A percentile compares a stretch with the other conserved stretches of the same genome.
Evolutionary conservation across 306 rosid genomes (phyloP).

Genomic region (Cyamopsis tetragonoloba): DNA sequence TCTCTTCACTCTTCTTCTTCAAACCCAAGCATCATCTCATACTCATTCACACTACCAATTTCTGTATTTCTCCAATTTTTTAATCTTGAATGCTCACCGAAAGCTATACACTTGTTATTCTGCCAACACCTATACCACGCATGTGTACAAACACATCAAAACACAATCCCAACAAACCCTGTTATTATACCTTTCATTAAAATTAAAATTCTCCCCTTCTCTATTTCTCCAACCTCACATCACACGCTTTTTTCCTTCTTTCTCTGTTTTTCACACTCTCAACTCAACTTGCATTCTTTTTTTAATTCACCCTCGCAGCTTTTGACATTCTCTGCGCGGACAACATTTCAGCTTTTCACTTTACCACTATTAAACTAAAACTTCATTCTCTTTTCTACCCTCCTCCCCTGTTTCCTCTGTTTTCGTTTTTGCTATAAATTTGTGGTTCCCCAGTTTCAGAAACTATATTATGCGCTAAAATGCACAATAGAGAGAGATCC

Average conservation of each 20-base stretch:
- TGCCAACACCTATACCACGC: constrained; percentile 32
- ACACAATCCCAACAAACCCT: constrained; percentile 20
- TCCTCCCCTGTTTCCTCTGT: background rate
- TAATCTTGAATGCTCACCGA: constrained; percentile 15
- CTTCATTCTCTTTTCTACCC: background rate
- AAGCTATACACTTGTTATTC: constrained; percentile 27
- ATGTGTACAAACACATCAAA: background rate
- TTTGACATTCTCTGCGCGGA: constrained; percentile 44
- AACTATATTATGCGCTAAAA: constrained; percentile 17
- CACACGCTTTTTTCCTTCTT: constrained; percentile 18
- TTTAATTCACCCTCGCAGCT: constrained; percentile 34
- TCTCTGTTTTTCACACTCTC: constrained; percentile 28
- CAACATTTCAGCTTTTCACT: constrained; percentile 31
- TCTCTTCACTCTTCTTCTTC: background rate
- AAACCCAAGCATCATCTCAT: background rate
- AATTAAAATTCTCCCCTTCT: constrained; percentile 5
- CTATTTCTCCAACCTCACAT: background rate
- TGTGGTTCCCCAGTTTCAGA: background rate
- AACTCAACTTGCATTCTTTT: constrained; percentile 36
- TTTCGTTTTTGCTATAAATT: background rate
- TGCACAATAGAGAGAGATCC: constrained; percentile 36
- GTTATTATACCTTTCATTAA: constrained; percentile 13
- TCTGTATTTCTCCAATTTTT: background rate
- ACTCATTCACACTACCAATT: background rate
- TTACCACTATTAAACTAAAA: constrained; percentile 19